Conservation (phyloP, 176 grass and related monocot species). For the maize (Zea mays) region Zm-B73-REFERENCE-NAM-5.0 NC_050099.1:140763501-140764000, state of each 20-base stretch:
- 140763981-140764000: too few species aligned
- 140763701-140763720: conserved; percentile 86
- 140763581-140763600: not conserved
- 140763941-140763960: too few species aligned
- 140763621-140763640: conserved; percentile 83
- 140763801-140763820: not conserved
- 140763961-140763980: too few species aligned
- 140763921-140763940: not conserved
- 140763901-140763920: conserved; percentile 25
- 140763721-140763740: conserved; percentile 25
- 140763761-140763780: conserved; percentile 11
- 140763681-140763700: conserved; percentile 87
- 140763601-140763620: conserved; percentile 26
- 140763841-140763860: not conserved
- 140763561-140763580: too few species aligned
- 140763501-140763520: too few species aligned
- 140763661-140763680: conserved; percentile 90
- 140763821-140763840: not conserved
- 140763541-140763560: too few species aligned
- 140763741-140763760: conserved; percentile 11
- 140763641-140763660: conserved; percentile 76
- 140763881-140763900: not conserved
- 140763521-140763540: too few species aligned
- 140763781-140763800: not conserved
- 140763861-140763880: conserved; percentile 6